Evolutionary conservation across 257 asterid genomes (phyloP).

Genomic region (Solanum neorickii): DNA sequence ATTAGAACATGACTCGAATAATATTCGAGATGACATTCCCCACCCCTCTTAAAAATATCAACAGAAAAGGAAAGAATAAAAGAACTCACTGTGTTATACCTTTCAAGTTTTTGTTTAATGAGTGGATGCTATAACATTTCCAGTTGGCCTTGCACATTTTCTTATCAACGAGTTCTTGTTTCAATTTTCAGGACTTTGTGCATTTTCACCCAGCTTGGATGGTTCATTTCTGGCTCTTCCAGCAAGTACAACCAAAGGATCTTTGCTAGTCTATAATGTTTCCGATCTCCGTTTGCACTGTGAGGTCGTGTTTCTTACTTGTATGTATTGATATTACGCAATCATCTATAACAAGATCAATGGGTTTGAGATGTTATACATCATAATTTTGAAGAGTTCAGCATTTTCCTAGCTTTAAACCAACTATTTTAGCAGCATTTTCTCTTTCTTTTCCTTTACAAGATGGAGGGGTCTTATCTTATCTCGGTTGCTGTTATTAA

Average conservation of each 20-base stretch:
- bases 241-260: conserved; percentile 71
- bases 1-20: background rate
- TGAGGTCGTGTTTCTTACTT: conserved; percentile 42
- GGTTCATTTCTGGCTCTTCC: conserved; percentile 91
- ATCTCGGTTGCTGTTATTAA: background rate
- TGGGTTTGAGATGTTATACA: background rate
- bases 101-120: background rate
- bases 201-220: conserved; percentile 64
- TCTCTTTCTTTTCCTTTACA: background rate
- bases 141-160: background rate
- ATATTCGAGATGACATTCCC: background rate
- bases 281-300: conserved; percentile 70
- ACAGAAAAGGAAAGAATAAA: background rate
- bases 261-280: conserved; percentile 72
- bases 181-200: conserved; percentile 63
- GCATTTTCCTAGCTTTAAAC: background rate
- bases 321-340: background rate
- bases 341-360: background rate
- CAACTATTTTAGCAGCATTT: background rate
- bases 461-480: background rate
- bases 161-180: background rate
- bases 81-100: background rate
- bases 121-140: background rate
- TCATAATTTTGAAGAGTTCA: background rate
- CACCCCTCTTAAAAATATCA: background rate